Conservation (phyloP, 345 rosid species). For the Rubroshorea leprosula region DNA sequence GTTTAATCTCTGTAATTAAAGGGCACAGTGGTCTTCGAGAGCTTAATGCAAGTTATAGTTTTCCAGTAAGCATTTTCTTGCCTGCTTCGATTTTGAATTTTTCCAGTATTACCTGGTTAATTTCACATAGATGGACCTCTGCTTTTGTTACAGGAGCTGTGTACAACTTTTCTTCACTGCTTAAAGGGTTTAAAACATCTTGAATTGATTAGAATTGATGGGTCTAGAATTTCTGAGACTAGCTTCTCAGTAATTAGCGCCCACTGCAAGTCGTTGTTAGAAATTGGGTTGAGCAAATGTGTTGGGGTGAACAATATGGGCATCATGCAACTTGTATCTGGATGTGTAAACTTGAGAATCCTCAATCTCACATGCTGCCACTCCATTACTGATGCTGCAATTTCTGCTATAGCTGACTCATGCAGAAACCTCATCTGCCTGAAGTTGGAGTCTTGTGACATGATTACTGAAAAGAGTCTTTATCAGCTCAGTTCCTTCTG, state of each 20-base stretch:
- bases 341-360: constrained; percentile 50
- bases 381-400: constrained; percentile 62
- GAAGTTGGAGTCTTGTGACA: constrained; percentile 75
- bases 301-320: constrained; percentile 51
- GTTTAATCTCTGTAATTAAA: constrained; percentile 44
- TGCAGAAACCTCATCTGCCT: constrained; percentile 59
- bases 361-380: constrained; percentile 69
- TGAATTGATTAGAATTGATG: constrained; percentile 45
- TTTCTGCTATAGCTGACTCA: constrained; percentile 61
- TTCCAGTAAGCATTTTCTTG: constrained; percentile 48
- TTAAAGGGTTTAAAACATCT: constrained; percentile 56
- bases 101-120: neutral
- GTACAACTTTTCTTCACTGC: constrained; percentile 30
- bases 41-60: constrained; percentile 57
- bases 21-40: constrained; percentile 54
- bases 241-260: constrained; percentile 39
- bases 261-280: constrained; percentile 51
- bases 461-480: constrained; percentile 79
- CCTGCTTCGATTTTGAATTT: constrained; percentile 2
- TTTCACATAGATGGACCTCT: constrained; percentile 8
- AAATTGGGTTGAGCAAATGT: constrained; percentile 79
- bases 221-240: constrained; percentile 54
- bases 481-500: constrained; percentile 56
- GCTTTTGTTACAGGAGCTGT: constrained; percentile 44
- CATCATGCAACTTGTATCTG: constrained; percentile 52